These are phyloP conservation scores for Candida wancherniae DNA, from an alignment of 805 yeast species.

Conservation along the genomic window DNA sequence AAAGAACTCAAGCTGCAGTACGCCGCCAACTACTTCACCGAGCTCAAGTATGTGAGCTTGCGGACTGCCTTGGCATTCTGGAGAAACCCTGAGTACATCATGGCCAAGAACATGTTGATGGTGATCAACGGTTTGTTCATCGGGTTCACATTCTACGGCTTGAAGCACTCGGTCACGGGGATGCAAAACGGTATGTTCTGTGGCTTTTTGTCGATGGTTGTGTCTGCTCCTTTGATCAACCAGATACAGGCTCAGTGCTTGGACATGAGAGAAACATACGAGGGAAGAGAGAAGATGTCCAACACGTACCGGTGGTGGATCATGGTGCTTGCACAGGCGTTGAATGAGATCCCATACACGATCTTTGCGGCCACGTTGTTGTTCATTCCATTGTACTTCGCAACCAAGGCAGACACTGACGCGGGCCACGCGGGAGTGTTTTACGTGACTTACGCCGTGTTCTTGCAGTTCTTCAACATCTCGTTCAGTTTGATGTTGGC, in stretches of 20 bases:
- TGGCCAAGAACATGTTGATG: constrained; percentile 17
- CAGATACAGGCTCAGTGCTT: constrained; percentile 61
- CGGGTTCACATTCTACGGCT: constrained; percentile 31
- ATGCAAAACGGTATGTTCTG: constrained; percentile 41
- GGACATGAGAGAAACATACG: constrained; percentile 56
- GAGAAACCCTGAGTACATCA: constrained; percentile 16
- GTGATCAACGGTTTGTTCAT: constrained; percentile 40
- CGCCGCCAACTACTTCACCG: constrained; percentile 7
- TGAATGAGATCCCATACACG: constrained; percentile 59
- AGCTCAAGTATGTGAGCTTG: constrained; percentile 9
- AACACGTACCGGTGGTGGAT: constrained; percentile 72
- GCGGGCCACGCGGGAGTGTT: constrained; percentile 32
- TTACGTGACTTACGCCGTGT: constrained; percentile 42
- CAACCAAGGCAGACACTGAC: constrained; percentile 17
- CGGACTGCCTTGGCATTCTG: constrained; percentile 13
- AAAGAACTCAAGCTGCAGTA: constrained; percentile 10
- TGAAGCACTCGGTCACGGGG: constrained; percentile 21
- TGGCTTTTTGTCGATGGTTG: constrained; percentile 50
- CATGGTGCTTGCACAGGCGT: constrained; percentile 47
- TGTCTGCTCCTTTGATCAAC: constrained; percentile 54
- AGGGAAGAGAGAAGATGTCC: constrained; percentile 65
- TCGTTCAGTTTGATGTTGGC: constrained; percentile 49
- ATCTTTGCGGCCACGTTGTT: constrained; percentile 23
- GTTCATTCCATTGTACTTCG: constrained; percentile 40
- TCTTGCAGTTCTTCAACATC: constrained; percentile 37